These are phyloP conservation scores for Aureobasidium sp. DNA, from an alignment of 2,329 filamentous ascomycete species.

Conservation along the genomic window DNA sequence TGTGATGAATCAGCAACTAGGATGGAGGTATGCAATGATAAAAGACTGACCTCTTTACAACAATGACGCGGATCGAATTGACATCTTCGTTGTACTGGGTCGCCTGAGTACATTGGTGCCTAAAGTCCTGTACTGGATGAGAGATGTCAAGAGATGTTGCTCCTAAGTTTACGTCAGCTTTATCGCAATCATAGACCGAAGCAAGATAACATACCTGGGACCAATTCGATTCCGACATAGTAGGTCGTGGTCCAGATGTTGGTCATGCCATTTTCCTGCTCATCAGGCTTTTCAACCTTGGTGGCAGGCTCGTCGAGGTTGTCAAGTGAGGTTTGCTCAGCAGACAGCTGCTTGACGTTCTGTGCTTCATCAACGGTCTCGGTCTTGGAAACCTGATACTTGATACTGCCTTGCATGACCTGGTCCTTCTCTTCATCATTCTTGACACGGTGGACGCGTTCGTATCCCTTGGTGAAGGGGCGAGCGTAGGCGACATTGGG, in stretches of 20 bases:
- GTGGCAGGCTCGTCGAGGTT: conserved; percentile 30
- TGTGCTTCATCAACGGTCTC: conserved; percentile 46
- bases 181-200: not conserved
- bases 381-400: conserved; percentile 53
- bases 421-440: conserved; percentile 54
- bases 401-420: conserved; percentile 53
- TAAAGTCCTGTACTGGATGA: conserved; percentile 78
- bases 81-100: conserved; percentile 65
- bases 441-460: conserved; percentile 65
- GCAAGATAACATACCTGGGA: conserved; percentile 52
- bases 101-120: conserved; percentile 69
- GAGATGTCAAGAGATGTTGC: conserved; percentile 69
- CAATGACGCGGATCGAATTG: conserved; percentile 71
- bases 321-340: conserved; percentile 34
- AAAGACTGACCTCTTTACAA: conserved; percentile 70
- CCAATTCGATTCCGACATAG: conserved; percentile 82
- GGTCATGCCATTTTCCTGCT: conserved; percentile 33
- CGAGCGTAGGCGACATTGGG: conserved; percentile 72
- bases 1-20: conserved; percentile 19
- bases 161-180: conserved; percentile 36
- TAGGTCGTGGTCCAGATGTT: conserved; percentile 81
- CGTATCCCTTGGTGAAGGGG: conserved; percentile 88
- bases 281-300: conserved; percentile 28
- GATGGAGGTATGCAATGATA: conserved; percentile 15
- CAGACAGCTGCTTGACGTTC: conserved; percentile 42